phyloP scores from a whole-genome alignment of 371 early-diverging fungal genomes.

The Haplosporangium sp. region DNA sequence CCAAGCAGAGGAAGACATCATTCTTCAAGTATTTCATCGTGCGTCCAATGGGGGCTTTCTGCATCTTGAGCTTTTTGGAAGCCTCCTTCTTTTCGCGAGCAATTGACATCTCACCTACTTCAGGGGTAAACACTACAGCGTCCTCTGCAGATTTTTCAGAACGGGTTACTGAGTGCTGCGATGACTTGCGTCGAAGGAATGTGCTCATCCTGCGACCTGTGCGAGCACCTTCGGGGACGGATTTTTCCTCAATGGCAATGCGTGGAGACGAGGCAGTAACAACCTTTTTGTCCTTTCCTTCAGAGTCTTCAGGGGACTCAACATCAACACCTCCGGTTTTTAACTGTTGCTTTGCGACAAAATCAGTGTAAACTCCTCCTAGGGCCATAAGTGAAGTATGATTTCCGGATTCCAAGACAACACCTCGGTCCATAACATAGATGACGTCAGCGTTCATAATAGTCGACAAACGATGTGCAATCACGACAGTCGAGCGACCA shows the following conservation, averaged over 20 bases:
- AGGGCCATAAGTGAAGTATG: conserved; percentile 69
- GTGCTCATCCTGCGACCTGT: conserved; percentile 35
- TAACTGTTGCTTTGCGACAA: conserved; percentile 55
- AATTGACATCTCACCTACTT: conserved; percentile 24
- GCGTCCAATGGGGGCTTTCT: conserved; percentile 62
- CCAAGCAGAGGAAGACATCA: conserved; percentile 52
- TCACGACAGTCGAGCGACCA: conserved; percentile 72
- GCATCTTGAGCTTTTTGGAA: conserved; percentile 58
- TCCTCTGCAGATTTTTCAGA: conserved; percentile 45
- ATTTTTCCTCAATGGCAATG: conserved; percentile 38
- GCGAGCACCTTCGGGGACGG: conserved; percentile 26
- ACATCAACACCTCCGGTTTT: conserved; percentile 49
- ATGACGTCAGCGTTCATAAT: conserved; percentile 88
- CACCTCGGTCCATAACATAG: conserved; percentile 79
- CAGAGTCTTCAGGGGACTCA: conserved; percentile 18
- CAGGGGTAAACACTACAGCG: conserved; percentile 11
- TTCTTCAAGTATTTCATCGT: conserved; percentile 51
- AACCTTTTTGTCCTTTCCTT: not conserved
- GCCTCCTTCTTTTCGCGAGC: conserved; percentile 58
- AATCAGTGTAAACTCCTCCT: conserved; percentile 66
- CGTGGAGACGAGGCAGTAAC: conserved; percentile 13
- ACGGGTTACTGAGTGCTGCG: conserved; percentile 40
- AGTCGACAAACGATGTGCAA: conserved; percentile 82
- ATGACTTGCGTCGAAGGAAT: conserved; percentile 49
- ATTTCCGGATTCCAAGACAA: conserved; percentile 76